Percentiles rank a stretch among this genome's conserved stretches.
phyloP scores from a whole-genome alignment of 176 grass and related monocot species.

The Triticum dicoccoides region DNA sequence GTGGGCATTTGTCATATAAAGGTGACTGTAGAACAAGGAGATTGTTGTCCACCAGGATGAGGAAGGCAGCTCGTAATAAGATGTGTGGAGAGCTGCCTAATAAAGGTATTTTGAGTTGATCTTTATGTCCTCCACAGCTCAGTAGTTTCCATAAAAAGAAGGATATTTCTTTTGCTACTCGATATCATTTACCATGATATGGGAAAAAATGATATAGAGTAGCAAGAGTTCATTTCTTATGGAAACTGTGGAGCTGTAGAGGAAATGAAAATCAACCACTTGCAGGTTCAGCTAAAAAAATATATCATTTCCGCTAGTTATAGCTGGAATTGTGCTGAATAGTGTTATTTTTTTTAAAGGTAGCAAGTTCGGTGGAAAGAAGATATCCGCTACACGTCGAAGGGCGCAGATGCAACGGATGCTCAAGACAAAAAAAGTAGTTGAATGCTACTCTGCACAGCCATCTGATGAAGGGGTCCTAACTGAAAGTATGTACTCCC shows the following conservation, averaged over 20 bases:
- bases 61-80: slow-evolving; percentile 56
- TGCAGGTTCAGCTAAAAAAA: background rate
- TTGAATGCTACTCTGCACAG: slow-evolving; percentile 21
- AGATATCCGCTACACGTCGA: slow-evolving; percentile 43
- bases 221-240: background rate
- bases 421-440: slow-evolving; percentile 58
- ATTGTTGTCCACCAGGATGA: slow-evolving; percentile 57
- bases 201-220: background rate
- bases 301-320: slow-evolving; percentile 11
- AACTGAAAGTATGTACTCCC: slow-evolving; percentile 35
- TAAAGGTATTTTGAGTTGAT: slow-evolving; percentile 45
- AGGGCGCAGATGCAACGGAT: slow-evolving; percentile 49
- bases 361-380: slow-evolving; percentile 44
- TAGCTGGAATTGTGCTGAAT: slow-evolving; percentile 30
- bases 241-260: background rate
- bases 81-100: slow-evolving; percentile 40
- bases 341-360: slow-evolving; percentile 43
- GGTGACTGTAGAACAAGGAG: slow-evolving; percentile 67
- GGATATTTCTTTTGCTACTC: slow-evolving; percentile 24
- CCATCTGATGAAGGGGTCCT: slow-evolving; percentile 49
- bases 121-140: slow-evolving; percentile 14
- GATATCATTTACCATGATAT: background rate
- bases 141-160: slow-evolving; percentile 19
- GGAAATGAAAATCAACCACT: background rate
- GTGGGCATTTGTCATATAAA: slow-evolving; percentile 29